Base-by-base conservation (phyloP, 1,284 basidiomycete genomes). In the Sanghuangporus sanghuang region DNA sequence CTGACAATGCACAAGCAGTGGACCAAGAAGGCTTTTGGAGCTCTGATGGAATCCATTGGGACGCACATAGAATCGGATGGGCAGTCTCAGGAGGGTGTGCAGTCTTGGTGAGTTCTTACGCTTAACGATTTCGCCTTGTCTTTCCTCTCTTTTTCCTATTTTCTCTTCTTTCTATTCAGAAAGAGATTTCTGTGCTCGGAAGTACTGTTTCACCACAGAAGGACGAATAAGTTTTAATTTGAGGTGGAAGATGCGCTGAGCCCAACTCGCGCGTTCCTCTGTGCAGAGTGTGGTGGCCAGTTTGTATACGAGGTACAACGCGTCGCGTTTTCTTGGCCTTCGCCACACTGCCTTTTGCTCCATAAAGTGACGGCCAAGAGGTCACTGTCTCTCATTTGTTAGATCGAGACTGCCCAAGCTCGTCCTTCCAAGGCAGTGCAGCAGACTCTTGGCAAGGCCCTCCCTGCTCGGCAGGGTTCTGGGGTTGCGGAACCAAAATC, bases 21-120 rank as follows among this genome's bases (percentile, higher is more conserved):
- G 87, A 90, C 72, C 86, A 90, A 69, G 76, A 78, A 44, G 73
- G 72, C 3, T 90, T 90, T 71, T 90, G 87, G 88, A 73, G 74
- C 65, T 67, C 74, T 0, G 75, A 77, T 50, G 77, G 79, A 12
- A 48, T 80, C 23, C 73, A 85, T 67, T 88, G 85, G 86, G 83
- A 86, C 66, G 70, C 76, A 38, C 63, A 64, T 61, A 49, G 46
- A 27, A 54, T 59, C 14, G 46, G 39, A 35, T 59, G 35, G 40
- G 16, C 35, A 18, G 16, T 46, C 46, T 82, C 88, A 8, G 90
- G 90, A 36, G 79, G 74, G 14, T 88, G 85, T 67, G 78, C 90
- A 3, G 73, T 76, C 36, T 66, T 85, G 54, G 87, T 92, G 69
- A 67, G 88, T 81, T 27, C 40, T 27, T 42, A 44, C 21, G 5